phyloP scores from a whole-genome alignment of 495 filamentous ascomycete species.

The Cairneyella variabilis region DNA sequence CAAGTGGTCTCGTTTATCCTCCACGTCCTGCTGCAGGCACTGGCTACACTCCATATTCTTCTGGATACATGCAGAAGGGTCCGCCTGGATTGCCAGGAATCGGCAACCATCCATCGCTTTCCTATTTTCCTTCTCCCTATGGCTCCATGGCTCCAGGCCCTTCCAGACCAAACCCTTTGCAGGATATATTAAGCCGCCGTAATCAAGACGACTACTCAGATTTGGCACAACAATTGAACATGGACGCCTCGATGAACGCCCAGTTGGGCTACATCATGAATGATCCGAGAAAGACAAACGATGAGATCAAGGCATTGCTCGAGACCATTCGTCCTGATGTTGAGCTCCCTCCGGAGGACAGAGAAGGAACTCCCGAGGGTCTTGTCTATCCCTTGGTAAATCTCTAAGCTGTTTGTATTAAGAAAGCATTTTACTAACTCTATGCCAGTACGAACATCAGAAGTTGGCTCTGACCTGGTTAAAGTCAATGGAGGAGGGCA shows the following conservation, averaged over 20 bases:
- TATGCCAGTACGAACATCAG: slow-evolving; percentile 64
- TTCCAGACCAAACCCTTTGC: slow-evolving; percentile 4
- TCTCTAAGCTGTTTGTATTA: background rate
- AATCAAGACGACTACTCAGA: slow-evolving; percentile 23
- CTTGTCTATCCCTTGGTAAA: slow-evolving; percentile 57
- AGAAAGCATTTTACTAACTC: background rate
- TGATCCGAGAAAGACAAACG: slow-evolving; percentile 54
- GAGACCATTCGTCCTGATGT: slow-evolving; percentile 72
- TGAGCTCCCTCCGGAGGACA: slow-evolving; percentile 58
- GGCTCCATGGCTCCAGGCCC: background rate
- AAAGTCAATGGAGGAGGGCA: slow-evolving; percentile 72
- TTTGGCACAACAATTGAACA: slow-evolving; percentile 26
- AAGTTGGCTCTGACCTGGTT: slow-evolving; percentile 81
- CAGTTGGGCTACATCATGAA: slow-evolving; percentile 39
- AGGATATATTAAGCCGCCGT: slow-evolving; percentile 23
- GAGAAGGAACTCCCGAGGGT: slow-evolving; percentile 69
- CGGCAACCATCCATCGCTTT: background rate
- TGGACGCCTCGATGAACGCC: slow-evolving; percentile 24
- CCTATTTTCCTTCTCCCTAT: background rate
- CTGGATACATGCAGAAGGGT: background rate
- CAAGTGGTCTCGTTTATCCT: background rate
- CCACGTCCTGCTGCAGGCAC: background rate
- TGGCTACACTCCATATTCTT: background rate
- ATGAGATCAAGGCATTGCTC: slow-evolving; percentile 65
- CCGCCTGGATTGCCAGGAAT: background rate